Percentiles rank a stretch among this genome's conserved stretches.
Evolutionary conservation across 1,139 yeast species (phyloP).

Genomic region (Yamadazyma dushanensis): DNA sequence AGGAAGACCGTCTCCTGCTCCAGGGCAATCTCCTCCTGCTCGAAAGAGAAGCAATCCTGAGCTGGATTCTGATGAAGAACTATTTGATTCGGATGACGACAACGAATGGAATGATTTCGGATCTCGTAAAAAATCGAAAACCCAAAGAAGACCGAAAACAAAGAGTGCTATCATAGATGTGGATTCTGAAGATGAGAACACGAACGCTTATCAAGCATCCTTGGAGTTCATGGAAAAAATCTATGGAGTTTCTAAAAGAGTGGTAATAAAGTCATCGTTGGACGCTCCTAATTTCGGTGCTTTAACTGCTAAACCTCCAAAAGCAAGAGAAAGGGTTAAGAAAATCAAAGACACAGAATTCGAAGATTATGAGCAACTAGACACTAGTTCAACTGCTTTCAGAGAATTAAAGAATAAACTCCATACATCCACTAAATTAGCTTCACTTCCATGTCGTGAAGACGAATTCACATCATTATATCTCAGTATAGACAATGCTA

Average conservation of each 20-base stretch:
- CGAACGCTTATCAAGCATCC: constrained; percentile 9
- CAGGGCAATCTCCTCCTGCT: too few species aligned
- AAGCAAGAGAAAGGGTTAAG: constrained; percentile 7
- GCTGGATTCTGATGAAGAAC: too few species aligned
- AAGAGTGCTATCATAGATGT: not conserved
- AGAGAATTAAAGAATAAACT: constrained; percentile 56
- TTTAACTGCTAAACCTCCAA: constrained; percentile 3
- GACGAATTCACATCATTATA: constrained; percentile 77
- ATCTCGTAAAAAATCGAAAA: not conserved
- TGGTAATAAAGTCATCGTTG: constrained; percentile 4
- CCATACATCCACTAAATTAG: constrained; percentile 65
- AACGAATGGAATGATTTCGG: too few species aligned
- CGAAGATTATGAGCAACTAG: constrained; percentile 17
- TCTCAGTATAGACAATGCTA: constrained; percentile 71
- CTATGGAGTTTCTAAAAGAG: constrained; percentile 10
- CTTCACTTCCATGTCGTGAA: constrained; percentile 83
- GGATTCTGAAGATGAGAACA: constrained; percentile 4
- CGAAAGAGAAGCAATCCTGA: too few species aligned
- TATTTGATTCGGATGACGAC: too few species aligned
- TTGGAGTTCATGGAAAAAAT: constrained; percentile 13
- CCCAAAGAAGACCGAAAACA: not conserved
- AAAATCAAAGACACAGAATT: constrained; percentile 8
- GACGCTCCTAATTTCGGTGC: constrained; percentile 11
- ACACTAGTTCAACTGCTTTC: constrained; percentile 43
- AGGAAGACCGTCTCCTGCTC: too few species aligned